Percentiles rank a stretch among this genome's conserved stretches.
phyloP scores from a whole-genome alignment of 2,329 filamentous ascomycete genomes.

The Clarireedia monteithiana region DNA sequence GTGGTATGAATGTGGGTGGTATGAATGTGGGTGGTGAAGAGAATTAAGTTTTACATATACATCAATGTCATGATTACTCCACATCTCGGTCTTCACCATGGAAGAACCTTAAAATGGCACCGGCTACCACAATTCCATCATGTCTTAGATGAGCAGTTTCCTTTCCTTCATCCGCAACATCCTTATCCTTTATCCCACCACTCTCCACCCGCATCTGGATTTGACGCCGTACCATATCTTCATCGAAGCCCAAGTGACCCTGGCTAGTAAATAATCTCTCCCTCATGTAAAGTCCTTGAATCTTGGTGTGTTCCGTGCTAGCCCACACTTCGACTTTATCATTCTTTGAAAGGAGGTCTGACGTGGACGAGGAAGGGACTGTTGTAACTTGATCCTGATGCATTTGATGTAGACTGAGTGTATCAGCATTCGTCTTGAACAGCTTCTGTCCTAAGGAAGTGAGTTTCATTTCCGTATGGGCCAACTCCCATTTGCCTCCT shows the following conservation, averaged over 20 bases:
- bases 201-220: constrained; percentile 58
- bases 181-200: constrained; percentile 65
- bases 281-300: constrained; percentile 71
- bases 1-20: too few relatives aligned
- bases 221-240: constrained; percentile 54
- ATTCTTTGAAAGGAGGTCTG: background rate
- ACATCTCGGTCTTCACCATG: constrained; percentile 14
- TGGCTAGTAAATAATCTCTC: constrained; percentile 67
- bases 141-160: constrained; percentile 58
- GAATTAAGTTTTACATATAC: too few relatives aligned
- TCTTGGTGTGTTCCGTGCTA: constrained; percentile 55
- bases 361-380: constrained; percentile 44
- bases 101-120: constrained; percentile 68
- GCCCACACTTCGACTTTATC: constrained; percentile 54
- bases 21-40: too few relatives aligned
- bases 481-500: constrained; percentile 69
- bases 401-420: constrained; percentile 68
- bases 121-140: constrained; percentile 68
- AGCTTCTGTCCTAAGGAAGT: constrained; percentile 62
- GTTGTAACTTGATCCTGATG: constrained; percentile 64
- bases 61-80: background rate
- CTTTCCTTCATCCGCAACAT: constrained; percentile 63
- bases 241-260: constrained; percentile 78
- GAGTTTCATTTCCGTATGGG: constrained; percentile 61
- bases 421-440: constrained; percentile 41